Conservation (phyloP, 2,329 filamentous ascomycete genomes). For the Ophiostoma tasmaniense region DNA sequence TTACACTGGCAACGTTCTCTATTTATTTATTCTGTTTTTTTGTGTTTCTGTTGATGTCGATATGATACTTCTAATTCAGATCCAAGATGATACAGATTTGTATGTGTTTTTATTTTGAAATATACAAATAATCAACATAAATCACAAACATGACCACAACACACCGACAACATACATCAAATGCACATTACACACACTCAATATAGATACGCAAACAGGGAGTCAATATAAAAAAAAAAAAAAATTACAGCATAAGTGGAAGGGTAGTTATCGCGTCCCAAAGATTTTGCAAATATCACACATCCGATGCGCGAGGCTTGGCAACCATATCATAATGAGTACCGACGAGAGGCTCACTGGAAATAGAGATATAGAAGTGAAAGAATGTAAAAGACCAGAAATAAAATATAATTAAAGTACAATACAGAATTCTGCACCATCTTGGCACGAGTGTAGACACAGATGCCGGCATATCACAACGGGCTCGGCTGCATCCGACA, state of each 20-base stretch:
- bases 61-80: not conserved
- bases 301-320: not conserved
- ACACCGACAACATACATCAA: not conserved
- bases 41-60: not conserved
- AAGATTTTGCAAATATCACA: not conserved
- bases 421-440: not conserved
- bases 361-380: not conserved
- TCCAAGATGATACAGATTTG: not conserved
- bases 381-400: not conserved
- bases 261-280: not conserved
- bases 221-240: not conserved
- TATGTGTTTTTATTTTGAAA: not conserved
- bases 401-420: not conserved
- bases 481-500: not conserved
- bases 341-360: not conserved
- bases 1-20: not conserved
- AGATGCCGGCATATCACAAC: not conserved
- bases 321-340: not conserved
- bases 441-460: not conserved
- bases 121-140: not conserved
- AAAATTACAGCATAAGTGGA: not conserved
- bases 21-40: not conserved
- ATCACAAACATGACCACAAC: not conserved
- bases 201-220: not conserved
- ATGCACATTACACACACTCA: not conserved